These are phyloP conservation scores for Calvatia gigantea DNA, from an alignment of 768 basidiomycete species.

Conservation along the genomic window DNA sequence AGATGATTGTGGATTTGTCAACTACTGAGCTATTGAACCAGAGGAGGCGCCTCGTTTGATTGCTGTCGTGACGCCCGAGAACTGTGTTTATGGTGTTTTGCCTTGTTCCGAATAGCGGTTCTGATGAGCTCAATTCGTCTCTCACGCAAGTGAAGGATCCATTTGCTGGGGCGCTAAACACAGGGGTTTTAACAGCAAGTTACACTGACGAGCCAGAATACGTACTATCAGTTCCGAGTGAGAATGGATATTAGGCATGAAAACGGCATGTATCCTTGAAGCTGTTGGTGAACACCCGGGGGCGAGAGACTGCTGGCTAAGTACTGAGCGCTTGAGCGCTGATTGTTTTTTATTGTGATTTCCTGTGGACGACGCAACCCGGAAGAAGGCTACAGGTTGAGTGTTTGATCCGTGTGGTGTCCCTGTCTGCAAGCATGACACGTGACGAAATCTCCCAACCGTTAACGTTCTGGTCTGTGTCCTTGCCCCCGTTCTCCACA, in stretches of 20 bases:
- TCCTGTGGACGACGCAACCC: too few relatives aligned
- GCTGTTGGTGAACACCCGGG: background rate
- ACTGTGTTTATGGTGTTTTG: conserved; percentile 8
- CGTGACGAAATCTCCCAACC: too few relatives aligned
- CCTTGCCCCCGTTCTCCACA: too few relatives aligned
- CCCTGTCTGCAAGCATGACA: too few relatives aligned
- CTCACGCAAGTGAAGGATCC: background rate
- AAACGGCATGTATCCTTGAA: background rate
- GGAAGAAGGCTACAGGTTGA: too few relatives aligned
- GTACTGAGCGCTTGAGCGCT: too few relatives aligned
- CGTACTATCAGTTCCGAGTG: background rate
- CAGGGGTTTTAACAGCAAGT: background rate
- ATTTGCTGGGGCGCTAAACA: background rate
- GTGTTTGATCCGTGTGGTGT: too few relatives aligned
- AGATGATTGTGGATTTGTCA: conserved; percentile 25
- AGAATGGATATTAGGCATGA: background rate
- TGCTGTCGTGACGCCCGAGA: conserved; percentile 7
- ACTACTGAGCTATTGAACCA: conserved; percentile 23
- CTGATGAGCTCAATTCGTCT: conserved; percentile 16
- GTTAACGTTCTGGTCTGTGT: too few relatives aligned
- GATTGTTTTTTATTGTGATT: too few relatives aligned
- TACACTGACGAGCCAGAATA: too few relatives aligned
- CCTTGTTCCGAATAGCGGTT: conserved; percentile 20
- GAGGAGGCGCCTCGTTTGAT: conserved; percentile 5
- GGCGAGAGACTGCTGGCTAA: too few relatives aligned